These are phyloP conservation scores for Vitis hybrid DNA, from an alignment of 177 flowering plant species.

Conservation along the genomic window DNA sequence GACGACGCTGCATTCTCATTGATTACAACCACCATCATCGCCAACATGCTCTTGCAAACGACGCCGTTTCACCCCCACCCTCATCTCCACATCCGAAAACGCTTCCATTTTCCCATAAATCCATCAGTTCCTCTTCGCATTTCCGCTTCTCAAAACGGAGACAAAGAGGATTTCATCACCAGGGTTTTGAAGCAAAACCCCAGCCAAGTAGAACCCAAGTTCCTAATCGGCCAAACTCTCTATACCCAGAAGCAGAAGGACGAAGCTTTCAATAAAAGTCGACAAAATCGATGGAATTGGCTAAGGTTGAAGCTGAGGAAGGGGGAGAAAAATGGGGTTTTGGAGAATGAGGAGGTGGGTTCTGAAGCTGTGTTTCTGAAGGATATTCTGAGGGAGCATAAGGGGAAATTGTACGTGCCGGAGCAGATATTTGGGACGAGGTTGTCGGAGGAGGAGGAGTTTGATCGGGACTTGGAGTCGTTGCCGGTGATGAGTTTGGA, in stretches of 20 bases:
- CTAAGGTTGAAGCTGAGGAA: constrained; percentile 34
- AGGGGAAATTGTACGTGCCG: constrained; percentile 88
- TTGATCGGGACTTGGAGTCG: constrained; percentile 53
- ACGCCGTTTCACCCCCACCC: too few species aligned
- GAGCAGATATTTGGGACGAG: constrained; percentile 64
- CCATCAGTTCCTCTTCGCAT: too few species aligned
- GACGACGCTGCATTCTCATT: too few species aligned
- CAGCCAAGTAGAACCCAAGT: constrained; percentile 80
- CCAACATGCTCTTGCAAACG: too few species aligned
- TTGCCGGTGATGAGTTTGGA: constrained; percentile 76
- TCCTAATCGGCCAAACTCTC: constrained; percentile 56
- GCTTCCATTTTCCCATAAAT: too few species aligned
- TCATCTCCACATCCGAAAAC: too few species aligned
- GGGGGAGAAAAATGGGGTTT: constrained; percentile 14
- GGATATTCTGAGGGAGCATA: constrained; percentile 79
- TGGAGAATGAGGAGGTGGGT: constrained; percentile 12
- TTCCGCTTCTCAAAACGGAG: not conserved
- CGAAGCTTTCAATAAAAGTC: constrained; percentile 27
- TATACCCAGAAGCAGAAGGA: constrained; percentile 71
- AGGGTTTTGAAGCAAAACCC: constrained; percentile 92
- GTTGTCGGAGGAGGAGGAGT: constrained; percentile 84
- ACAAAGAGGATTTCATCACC: constrained; percentile 66
- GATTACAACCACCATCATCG: too few species aligned
- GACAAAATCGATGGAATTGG: constrained; percentile 15
- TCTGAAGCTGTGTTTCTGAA: constrained; percentile 57